These are phyloP conservation scores for Talinum fruticosum DNA, from an alignment of 148 eudicot species.

Conservation along the genomic window DNA sequence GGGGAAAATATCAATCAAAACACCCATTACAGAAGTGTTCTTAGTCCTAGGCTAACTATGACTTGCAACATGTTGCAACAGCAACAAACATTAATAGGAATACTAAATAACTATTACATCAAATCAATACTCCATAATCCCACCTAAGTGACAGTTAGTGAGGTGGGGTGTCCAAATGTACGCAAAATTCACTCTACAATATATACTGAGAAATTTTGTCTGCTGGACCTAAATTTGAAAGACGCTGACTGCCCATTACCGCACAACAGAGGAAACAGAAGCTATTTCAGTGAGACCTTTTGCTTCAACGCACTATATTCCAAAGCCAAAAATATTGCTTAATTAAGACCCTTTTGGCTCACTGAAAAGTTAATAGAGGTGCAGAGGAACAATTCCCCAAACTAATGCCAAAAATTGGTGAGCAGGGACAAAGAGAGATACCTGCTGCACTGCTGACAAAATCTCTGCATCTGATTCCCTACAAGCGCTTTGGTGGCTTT, in stretches of 20 bases:
- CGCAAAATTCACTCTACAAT: background rate
- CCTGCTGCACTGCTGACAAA: slow-evolving; percentile 97
- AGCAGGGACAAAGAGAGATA: slow-evolving; percentile 16
- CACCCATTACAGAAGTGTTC: background rate
- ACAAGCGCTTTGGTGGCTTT: slow-evolving; percentile 66
- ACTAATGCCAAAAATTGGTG: background rate
- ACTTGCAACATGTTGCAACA: background rate
- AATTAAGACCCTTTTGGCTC: background rate
- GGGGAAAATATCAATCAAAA: background rate
- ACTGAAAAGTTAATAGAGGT: background rate
- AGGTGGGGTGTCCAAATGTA: no score
- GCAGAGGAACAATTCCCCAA: background rate
- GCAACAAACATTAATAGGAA: background rate
- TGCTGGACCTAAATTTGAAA: background rate
- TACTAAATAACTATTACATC: background rate
- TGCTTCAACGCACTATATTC: background rate
- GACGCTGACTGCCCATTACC: background rate
- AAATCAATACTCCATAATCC: background rate
- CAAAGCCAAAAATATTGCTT: background rate
- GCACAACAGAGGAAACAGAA: background rate
- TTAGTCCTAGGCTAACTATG: background rate
- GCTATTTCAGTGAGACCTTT: background rate
- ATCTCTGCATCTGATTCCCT: slow-evolving; percentile 82
- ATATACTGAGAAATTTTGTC: no score
- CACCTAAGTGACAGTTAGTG: no score